Evolutionary conservation across 73 alveolate species (phyloP).

Genomic region (Diophrys appendiculata): DNA sequence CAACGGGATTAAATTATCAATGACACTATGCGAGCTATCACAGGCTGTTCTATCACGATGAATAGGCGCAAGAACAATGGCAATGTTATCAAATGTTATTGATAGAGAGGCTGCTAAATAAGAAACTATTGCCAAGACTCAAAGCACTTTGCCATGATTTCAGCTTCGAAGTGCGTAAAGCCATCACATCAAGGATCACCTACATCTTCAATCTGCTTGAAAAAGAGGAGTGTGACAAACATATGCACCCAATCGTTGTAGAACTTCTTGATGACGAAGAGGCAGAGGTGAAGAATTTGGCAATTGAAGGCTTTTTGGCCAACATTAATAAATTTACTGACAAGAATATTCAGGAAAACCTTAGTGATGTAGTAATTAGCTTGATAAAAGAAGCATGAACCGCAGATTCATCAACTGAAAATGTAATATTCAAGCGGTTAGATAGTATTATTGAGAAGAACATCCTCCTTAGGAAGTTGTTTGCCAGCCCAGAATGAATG

Average conservation of each 20-base stretch:
- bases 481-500: neutral
- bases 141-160: constrained; percentile 31
- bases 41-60: constrained; percentile 40
- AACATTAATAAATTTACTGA: constrained; percentile 13
- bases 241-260: constrained; percentile 9
- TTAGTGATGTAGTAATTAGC: neutral
- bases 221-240: constrained; percentile 16
- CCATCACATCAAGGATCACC: constrained; percentile 4
- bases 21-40: constrained; percentile 30
- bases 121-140: neutral
- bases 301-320: constrained; percentile 23
- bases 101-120: constrained; percentile 1
- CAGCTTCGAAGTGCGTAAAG: constrained; percentile 51
- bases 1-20: constrained; percentile 18
- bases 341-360: constrained; percentile 5
- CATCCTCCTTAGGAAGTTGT: neutral
- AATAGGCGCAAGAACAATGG: constrained; percentile 43
- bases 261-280: constrained; percentile 54
- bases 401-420: neutral
- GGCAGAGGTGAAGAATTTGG: constrained; percentile 38
- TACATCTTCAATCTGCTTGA: neutral
- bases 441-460: neutral
- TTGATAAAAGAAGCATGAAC: constrained; percentile 1
- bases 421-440: neutral
- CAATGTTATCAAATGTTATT: constrained; percentile 16